Conservation (phyloP, 176 grass and related monocot genomes). For the Rhynchospora tenuis region DNA sequence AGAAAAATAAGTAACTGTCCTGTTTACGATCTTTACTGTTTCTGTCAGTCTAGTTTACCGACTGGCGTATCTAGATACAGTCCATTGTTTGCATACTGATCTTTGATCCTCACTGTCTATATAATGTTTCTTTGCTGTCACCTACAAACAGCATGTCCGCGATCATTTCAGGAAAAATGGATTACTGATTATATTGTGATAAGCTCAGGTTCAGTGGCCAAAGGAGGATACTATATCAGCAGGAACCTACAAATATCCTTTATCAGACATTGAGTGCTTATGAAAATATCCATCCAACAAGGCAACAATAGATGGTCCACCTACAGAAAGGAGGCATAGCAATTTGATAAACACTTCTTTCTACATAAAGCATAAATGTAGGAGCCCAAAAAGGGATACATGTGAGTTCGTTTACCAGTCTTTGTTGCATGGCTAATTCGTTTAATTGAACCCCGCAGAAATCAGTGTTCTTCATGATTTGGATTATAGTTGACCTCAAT, state of each 20-base stretch:
- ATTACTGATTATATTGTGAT: background rate
- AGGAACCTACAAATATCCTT: background rate
- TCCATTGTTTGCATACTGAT: constrained; percentile 51
- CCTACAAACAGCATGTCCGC: constrained; percentile 4
- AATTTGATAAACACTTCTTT: too few species aligned
- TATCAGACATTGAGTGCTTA: background rate
- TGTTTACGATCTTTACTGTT: background rate
- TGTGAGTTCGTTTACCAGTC: too few species aligned
- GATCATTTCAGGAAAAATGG: background rate
- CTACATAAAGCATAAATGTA: too few species aligned
- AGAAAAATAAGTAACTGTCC: constrained; percentile 6
- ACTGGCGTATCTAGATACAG: constrained; percentile 44
- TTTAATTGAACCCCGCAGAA: too few species aligned
- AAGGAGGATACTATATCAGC: background rate
- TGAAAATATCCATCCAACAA: too few species aligned
- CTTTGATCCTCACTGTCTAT: constrained; percentile 46
- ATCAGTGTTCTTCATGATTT: background rate
- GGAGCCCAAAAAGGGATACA: too few species aligned
- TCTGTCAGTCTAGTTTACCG: constrained; percentile 43
- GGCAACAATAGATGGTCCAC: too few species aligned
- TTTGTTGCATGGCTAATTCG: too few species aligned
- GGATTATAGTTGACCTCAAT: background rate
- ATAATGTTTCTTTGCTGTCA: constrained; percentile 29
- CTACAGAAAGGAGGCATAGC: too few species aligned
- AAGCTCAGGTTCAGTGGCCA: background rate